phyloP scores from a whole-genome alignment of 768 basidiomycete species.

The Guyanaporus albipodus region DNA sequence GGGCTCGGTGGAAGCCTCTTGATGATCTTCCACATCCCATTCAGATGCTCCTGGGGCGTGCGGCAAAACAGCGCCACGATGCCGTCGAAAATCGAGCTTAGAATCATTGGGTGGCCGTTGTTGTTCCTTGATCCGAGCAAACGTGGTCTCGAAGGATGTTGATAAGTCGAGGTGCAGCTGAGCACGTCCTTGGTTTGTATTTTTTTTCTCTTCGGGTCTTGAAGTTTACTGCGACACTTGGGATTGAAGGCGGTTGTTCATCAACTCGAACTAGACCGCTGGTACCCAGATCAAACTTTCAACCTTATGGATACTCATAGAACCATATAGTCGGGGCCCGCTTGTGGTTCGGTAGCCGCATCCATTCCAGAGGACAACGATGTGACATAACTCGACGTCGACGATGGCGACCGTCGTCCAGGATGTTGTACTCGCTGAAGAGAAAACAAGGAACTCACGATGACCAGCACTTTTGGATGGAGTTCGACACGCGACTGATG shows the following conservation, averaged over 20 bases:
- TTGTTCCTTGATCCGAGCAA: too few species aligned
- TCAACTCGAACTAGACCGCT: too few species aligned
- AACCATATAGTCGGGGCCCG: too few species aligned
- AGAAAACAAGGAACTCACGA: not conserved
- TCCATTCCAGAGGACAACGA: not conserved
- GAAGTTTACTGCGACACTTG: not conserved
- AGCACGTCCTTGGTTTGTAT: too few species aligned
- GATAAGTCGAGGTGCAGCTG: too few species aligned
- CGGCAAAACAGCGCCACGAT: slow-evolving; percentile 9
- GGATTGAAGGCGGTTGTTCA: not conserved
- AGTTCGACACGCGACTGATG: too few species aligned
- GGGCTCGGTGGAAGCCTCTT: slow-evolving; percentile 16
- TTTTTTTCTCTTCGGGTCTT: too few species aligned
- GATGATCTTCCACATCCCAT: slow-evolving; percentile 22
- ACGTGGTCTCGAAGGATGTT: too few species aligned
- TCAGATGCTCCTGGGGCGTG: slow-evolving; percentile 21
- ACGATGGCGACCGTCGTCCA: not conserved
- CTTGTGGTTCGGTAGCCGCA: not conserved
- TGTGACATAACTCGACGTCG: not conserved
- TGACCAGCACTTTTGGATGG: too few species aligned
- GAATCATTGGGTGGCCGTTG: not conserved
- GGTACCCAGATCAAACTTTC: too few species aligned
- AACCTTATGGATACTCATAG: not conserved
- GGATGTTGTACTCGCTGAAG: not conserved
- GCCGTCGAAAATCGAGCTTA: slow-evolving; percentile 6